phyloP scores from a whole-genome alignment of 2,329 filamentous ascomycete species.

The Pseudogymnoascus sp. region DNA sequence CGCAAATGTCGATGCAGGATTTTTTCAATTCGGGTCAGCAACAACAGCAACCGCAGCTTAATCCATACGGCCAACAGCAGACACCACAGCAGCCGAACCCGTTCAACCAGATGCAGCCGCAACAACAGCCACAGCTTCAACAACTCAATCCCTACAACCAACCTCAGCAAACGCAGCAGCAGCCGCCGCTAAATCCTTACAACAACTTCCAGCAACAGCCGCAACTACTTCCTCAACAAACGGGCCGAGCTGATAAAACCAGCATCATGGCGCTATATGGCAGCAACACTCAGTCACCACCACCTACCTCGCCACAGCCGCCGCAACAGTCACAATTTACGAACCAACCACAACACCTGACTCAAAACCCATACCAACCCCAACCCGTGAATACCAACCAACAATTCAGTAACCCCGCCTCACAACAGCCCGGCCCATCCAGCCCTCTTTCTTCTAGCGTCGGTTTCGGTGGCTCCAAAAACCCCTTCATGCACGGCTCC shows the following conservation, averaged over 20 bases:
- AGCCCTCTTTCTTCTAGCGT: constrained; percentile 8
- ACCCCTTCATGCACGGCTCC: constrained; percentile 23
- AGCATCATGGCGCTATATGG: constrained; percentile 67
- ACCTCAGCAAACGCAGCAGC: constrained; percentile 24
- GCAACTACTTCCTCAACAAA: constrained; percentile 34
- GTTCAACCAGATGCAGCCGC: constrained; percentile 14
- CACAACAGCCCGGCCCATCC: constrained; percentile 23
- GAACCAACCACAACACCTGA: constrained; percentile 23
- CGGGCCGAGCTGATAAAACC: constrained; percentile 55
- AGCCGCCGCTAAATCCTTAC: constrained; percentile 26
- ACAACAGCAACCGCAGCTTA: constrained; percentile 32
- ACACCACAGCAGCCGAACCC: constrained; percentile 27
- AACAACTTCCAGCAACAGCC: constrained; percentile 23
- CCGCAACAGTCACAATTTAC: constrained; percentile 19
- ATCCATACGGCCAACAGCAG: constrained; percentile 30
- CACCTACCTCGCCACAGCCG: constrained; percentile 32
- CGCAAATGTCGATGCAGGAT: background rate
- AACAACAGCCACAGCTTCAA: constrained; percentile 29
- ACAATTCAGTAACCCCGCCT: background rate
- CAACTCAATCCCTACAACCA: constrained; percentile 15
- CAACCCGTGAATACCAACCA: background rate
- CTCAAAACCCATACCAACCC: constrained; percentile 23
- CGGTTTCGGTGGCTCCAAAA: constrained; percentile 20
- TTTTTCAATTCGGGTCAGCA: constrained; percentile 26
- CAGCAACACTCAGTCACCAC: constrained; percentile 34